Evolutionary conservation across 768 basidiomycete species (phyloP).

Genomic region (Cubamyces lactineus): DNA sequence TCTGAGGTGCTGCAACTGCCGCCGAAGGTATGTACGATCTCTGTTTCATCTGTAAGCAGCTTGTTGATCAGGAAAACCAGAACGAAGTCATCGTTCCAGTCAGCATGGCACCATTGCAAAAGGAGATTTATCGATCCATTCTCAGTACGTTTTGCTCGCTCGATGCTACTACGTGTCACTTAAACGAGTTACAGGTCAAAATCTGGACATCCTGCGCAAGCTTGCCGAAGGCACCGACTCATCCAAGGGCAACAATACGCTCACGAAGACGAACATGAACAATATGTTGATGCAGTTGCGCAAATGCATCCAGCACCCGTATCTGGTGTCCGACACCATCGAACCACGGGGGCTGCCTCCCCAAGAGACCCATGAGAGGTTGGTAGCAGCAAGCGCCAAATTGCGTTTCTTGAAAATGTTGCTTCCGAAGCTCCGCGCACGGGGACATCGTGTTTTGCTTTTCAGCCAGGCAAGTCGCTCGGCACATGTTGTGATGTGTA

Average conservation of each 20-base stretch:
- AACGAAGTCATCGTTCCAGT: conserved; percentile 93
- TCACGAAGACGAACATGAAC: conserved; percentile 62
- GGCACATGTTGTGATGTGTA: neutral
- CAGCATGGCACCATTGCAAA: conserved; percentile 84
- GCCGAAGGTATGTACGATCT: conserved; percentile 66
- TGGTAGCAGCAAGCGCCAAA: conserved; percentile 87
- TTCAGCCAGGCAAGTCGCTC: conserved; percentile 77
- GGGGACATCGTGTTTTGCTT: conserved; percentile 86
- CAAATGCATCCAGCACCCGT: conserved; percentile 92
- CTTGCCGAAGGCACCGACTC: conserved; percentile 49
- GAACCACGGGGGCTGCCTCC: conserved; percentile 66
- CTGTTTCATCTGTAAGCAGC: neutral
- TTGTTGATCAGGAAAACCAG: conserved; percentile 40
- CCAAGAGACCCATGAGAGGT: conserved; percentile 70
- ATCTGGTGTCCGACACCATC: conserved; percentile 78
- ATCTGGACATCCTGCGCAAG: conserved; percentile 64
- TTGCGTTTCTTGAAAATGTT: conserved; percentile 75
- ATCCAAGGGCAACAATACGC: conserved; percentile 36
- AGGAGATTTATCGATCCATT: conserved; percentile 85
- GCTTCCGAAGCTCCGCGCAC: conserved; percentile 80
- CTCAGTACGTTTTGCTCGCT: conserved; percentile 54
- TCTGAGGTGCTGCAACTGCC: conserved; percentile 91
- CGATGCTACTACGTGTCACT: conserved; percentile 17
- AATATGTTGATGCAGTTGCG: conserved; percentile 88
- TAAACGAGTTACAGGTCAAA: conserved; percentile 54